phyloP scores from a whole-genome alignment of 139 green algal genomes.

The Tetradesmus obliquus region DNA sequence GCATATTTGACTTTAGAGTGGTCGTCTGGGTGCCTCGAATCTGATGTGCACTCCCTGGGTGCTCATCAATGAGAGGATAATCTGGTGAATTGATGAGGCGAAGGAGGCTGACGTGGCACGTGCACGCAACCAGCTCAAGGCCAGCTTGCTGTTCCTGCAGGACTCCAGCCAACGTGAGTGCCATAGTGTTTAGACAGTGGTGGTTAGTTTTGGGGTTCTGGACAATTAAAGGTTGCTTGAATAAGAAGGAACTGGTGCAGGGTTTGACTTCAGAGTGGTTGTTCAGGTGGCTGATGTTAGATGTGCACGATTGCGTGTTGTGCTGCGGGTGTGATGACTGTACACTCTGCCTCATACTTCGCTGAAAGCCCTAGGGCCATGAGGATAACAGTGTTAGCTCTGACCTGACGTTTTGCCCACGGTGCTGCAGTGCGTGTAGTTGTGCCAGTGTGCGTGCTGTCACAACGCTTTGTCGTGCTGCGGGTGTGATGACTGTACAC shows the following conservation, averaged over 20 bases:
- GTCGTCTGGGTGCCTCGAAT: too few species aligned
- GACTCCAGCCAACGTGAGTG: constrained; percentile 66
- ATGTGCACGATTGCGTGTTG: background rate
- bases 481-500: constrained; percentile 14
- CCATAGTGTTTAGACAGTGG: too few species aligned
- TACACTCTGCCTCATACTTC: constrained; percentile 35
- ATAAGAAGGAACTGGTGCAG: background rate
- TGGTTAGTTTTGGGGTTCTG: too few species aligned
- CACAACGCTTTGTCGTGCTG: background rate
- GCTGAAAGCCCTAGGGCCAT: background rate
- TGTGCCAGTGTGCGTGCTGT: background rate
- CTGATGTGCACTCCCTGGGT: background rate
- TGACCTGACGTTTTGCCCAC: background rate
- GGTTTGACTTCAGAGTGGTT: background rate
- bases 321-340: background rate
- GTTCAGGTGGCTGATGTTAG: background rate
- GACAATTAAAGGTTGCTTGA: too few species aligned
- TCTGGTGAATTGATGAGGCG: constrained; percentile 87
- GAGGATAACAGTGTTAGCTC: background rate
- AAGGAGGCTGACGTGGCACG: constrained; percentile 87
- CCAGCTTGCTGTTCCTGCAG: constrained; percentile 75
- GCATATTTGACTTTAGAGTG: too few species aligned
- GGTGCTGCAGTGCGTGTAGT: background rate
- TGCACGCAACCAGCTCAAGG: constrained; percentile 97
- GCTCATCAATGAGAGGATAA: background rate